Conservation (phyloP, 345 rosid genomes). For the Cardiospermum halicacabum region DNA sequence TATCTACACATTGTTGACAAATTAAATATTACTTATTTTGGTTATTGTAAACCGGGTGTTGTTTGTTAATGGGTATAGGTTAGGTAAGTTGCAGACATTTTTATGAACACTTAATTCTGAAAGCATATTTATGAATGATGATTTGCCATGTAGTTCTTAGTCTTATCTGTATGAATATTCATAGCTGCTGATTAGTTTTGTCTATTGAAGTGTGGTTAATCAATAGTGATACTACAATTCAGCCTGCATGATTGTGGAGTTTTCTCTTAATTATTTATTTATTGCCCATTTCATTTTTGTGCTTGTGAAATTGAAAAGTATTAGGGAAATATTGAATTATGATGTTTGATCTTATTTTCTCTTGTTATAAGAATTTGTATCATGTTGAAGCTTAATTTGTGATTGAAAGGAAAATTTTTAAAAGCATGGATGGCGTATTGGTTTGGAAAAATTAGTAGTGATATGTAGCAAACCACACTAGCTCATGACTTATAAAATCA, state of each 20-base stretch:
- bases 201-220: no score
- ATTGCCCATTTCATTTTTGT: background rate
- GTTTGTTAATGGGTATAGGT: background rate
- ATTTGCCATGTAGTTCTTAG: no score
- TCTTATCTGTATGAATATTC: no score
- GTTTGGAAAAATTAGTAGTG: background rate
- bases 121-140: no score
- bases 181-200: no score
- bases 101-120: no score
- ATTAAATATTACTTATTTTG: background rate
- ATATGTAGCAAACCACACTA: no score
- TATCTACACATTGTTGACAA: background rate
- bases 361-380: background rate
- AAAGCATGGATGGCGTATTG: background rate
- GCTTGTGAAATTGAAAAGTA: background rate
- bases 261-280: background rate
- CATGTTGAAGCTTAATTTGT: background rate
- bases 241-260: no score
- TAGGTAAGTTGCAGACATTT: background rate
- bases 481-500: no score
- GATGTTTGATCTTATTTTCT: background rate
- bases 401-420: background rate
- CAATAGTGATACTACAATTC: no score
- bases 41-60: background rate
- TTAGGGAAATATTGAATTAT: background rate